Percentiles rank a stretch among this genome's conserved stretches.
These are phyloP conservation scores for Phialophora macrospora DNA, from an alignment of 2,329 filamentous ascomycete genomes.

Conservation along the genomic window DNA sequence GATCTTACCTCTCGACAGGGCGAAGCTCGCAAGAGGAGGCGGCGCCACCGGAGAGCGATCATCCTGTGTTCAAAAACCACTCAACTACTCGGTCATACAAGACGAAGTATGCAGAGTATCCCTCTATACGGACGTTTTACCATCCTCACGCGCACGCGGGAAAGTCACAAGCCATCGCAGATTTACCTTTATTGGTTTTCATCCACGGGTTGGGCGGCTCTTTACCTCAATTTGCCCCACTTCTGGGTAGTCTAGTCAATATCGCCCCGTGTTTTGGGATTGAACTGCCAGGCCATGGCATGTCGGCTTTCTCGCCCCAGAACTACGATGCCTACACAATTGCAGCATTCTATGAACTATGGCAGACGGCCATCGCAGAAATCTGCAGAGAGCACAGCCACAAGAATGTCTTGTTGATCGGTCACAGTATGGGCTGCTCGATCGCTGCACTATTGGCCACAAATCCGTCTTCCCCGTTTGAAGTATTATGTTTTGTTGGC, in stretches of 20 bases:
- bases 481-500: constrained; percentile 76
- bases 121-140: constrained; percentile 80
- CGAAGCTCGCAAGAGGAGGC: constrained; percentile 1
- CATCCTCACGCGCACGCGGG: constrained; percentile 79
- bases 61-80: constrained; percentile 77
- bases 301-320: constrained; percentile 73
- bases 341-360: constrained; percentile 73
- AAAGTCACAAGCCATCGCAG: constrained; percentile 72
- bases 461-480: constrained; percentile 59
- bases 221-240: constrained; percentile 80
- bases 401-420: constrained; percentile 36
- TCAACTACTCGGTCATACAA: constrained; percentile 73
- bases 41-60: constrained; percentile 62
- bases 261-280: constrained; percentile 83
- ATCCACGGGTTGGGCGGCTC: constrained; percentile 94
- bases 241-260: constrained; percentile 81
- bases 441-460: constrained; percentile 74
- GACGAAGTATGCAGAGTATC: constrained; percentile 73
- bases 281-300: constrained; percentile 87
- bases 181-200: constrained; percentile 84
- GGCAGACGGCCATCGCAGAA: constrained; percentile 72
- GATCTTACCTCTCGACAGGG: constrained; percentile 18
- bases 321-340: constrained; percentile 79
- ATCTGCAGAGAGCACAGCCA: constrained; percentile 33
- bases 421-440: constrained; percentile 86